Conservation (phyloP, 202 grass and related monocot genomes). For the Carex sylvatica region DNA sequence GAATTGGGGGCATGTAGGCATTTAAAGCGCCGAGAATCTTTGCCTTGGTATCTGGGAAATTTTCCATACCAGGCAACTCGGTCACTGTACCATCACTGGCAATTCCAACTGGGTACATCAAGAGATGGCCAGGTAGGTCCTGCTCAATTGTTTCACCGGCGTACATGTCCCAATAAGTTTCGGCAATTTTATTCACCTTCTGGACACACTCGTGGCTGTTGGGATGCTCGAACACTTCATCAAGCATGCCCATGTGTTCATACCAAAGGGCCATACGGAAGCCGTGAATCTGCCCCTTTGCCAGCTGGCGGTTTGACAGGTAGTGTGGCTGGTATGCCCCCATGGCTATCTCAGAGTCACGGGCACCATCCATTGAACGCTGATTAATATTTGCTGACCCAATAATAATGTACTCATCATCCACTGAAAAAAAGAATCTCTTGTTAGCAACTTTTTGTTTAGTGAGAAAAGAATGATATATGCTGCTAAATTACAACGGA, state of each 20-base stretch:
- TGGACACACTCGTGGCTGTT: slow-evolving; percentile 64
- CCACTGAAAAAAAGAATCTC: slow-evolving; percentile 43
- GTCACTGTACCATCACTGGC: slow-evolving; percentile 46
- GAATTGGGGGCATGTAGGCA: slow-evolving; percentile 66
- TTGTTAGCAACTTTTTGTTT: not conserved
- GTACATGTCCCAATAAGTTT: slow-evolving; percentile 77
- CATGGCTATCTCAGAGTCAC: slow-evolving; percentile 96
- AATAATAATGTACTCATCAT: slow-evolving; percentile 91
- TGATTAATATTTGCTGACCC: slow-evolving; percentile 97
- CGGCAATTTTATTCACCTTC: slow-evolving; percentile 77
- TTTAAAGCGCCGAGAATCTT: slow-evolving; percentile 38
- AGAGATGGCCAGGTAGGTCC: slow-evolving; percentile 89
- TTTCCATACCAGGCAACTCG: slow-evolving; percentile 64
- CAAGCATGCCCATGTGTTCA: slow-evolving; percentile 71
- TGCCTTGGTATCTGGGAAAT: slow-evolving; percentile 85
- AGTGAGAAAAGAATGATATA: not conserved
- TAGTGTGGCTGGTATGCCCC: slow-evolving; percentile 78
- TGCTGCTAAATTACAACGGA: not conserved
- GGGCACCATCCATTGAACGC: slow-evolving; percentile 79
- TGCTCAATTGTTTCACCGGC: slow-evolving; percentile 39
- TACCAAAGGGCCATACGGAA: slow-evolving; percentile 95
- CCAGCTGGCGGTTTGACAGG: slow-evolving; percentile 41
- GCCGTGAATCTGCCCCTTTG: slow-evolving; percentile 77
- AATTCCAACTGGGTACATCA: slow-evolving; percentile 67
- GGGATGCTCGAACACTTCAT: slow-evolving; percentile 49